These are phyloP conservation scores for Zygosaccharomyces kombuchaensis DNA, from an alignment of 805 yeast genomes.

Conservation along the genomic window DNA sequence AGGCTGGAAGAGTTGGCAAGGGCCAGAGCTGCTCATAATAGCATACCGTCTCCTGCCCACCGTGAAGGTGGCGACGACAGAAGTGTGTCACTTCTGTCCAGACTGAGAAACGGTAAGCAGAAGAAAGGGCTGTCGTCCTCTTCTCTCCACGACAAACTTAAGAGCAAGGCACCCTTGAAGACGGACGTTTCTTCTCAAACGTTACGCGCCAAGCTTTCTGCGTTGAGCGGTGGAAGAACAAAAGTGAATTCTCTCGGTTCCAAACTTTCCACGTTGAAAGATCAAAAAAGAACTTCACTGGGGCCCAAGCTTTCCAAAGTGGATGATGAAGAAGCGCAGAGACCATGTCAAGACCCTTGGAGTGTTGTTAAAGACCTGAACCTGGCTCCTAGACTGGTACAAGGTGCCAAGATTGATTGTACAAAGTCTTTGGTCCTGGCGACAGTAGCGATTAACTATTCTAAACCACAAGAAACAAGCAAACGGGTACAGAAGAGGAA, in stretches of 20 bases:
- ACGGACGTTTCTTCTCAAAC: not conserved
- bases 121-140: not conserved
- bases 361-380: not conserved
- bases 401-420: not conserved
- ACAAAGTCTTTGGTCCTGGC: constrained; percentile 4
- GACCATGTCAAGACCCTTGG: constrained; percentile 4
- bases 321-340: not conserved
- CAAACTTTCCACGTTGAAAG: constrained; percentile 3
- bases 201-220: not conserved
- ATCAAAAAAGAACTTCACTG: constrained; percentile 4
- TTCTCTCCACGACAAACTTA: not conserved
- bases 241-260: constrained; percentile 7
- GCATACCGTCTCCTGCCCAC: not conserved
- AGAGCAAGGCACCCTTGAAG: not conserved
- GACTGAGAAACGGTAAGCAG: constrained; percentile 8
- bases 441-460: constrained; percentile 4
- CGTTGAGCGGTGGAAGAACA: not conserved
- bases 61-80: constrained; percentile 1
- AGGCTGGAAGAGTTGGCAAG: constrained; percentile 18
- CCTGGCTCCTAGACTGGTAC: not conserved
- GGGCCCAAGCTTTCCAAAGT: constrained; percentile 12
- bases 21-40: constrained; percentile 9
- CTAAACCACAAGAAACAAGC: constrained; percentile 3
- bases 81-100: constrained; percentile 12
- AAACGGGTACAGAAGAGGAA: constrained; percentile 20